Evolutionary conservation across 176 grass and related monocot genomes (phyloP).

Genomic region (Musa itinerans): DNA sequence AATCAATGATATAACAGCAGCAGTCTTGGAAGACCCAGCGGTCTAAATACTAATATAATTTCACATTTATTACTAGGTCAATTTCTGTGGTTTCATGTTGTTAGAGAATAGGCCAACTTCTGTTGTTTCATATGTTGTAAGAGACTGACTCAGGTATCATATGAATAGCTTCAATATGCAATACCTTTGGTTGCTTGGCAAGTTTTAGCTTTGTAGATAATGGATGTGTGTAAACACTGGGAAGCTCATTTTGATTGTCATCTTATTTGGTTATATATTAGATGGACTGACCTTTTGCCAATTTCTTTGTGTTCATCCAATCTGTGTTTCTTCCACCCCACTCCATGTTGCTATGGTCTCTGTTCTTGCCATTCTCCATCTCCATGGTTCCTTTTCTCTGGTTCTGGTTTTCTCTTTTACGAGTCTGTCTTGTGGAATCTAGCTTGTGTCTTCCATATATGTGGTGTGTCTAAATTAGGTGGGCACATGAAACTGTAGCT

Average conservation of each 20-base stretch:
- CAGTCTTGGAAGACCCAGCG: constrained; percentile 50
- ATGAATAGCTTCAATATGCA: neutral
- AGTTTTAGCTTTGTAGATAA: neutral
- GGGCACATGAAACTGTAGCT: too few species aligned
- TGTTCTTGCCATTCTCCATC: too few species aligned
- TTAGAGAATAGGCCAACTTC: neutral
- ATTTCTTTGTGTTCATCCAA: neutral
- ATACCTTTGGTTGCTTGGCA: neutral
- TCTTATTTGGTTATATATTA: neutral
- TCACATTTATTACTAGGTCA: neutral
- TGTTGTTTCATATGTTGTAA: neutral
- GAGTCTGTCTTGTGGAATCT: too few species aligned
- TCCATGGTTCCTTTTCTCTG: too few species aligned
- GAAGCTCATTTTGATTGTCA: neutral
- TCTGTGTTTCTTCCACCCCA: neutral
- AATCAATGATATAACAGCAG: constrained; percentile 63
- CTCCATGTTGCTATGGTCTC: too few species aligned
- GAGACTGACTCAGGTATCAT: neutral
- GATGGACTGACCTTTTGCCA: neutral
- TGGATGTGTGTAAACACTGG: neutral
- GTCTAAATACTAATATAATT: constrained; percentile 23
- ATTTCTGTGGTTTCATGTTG: neutral
- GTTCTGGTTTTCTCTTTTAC: too few species aligned
- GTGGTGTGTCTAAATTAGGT: too few species aligned
- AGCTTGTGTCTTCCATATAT: too few species aligned